Base-by-base conservation (phyloP, 495 filamentous ascomycete genomes). In the Aspergillus asperescens region DNA sequence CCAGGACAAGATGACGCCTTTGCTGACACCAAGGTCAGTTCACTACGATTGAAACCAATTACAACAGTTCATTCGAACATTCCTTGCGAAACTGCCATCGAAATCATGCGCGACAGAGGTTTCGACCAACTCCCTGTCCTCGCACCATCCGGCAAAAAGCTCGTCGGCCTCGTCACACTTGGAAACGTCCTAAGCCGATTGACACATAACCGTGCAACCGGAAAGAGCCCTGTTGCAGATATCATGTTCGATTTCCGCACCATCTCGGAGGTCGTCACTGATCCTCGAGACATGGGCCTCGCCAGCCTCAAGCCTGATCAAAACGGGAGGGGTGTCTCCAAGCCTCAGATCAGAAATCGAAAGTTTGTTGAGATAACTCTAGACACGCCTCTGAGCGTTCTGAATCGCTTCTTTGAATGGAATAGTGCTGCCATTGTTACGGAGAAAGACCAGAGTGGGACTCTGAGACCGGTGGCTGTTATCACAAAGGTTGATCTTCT, bases 91-190 rank as follows among this genome's bases (percentile, higher is more conserved):
- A 86, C 88, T 43, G 93, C 93, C 37, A 88, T 96, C 49, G 94
- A 97, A 69, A 88, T 86, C 46, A 97, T 98, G 93, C 85, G 92
- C 47, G 94, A 97, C 52, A 92, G 89, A 68, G 87, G 89, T 29
- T 98, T 95, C 64, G 93, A 98, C 58, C 93, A 98, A 68, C 82
- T 98, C 24, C 93, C 93, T 18, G 91, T 98, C 5, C 82, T 95
- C 3, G 77, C 84, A 9, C 71, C 83, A 6, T 78, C 81, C 7
- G 72, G 78, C 12, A 80, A 77, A 50, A 84, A 80, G 59, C 83
- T 98, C 15, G 89, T 93, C 16, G 93, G 93, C 20, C 81, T 98
- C 2, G 84, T 96, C 13, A 98, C 93, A 1, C 79, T 98, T 37
- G 93, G 93, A 18, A 96, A 98, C 64, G 72, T 96, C n/a, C 81